A percentile compares a stretch with the other conserved stretches of the same genome.
phyloP scores from a whole-genome alignment of 768 basidiomycete genomes.

The Xerocomellus intermedius region DNA sequence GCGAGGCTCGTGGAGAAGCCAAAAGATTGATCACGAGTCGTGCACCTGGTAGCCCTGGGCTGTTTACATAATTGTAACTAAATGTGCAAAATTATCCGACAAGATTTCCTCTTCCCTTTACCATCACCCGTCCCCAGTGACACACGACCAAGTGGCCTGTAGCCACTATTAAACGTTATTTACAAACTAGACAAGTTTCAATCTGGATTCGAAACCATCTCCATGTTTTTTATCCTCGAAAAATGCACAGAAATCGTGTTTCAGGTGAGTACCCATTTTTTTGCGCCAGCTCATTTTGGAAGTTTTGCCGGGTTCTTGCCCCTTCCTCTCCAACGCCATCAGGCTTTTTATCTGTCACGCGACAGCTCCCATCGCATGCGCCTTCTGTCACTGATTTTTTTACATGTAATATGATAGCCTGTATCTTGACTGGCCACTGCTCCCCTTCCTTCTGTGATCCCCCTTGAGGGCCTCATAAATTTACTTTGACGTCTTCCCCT shows the following conservation, averaged over 20 bases:
- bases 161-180: conserved; percentile 23
- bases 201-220: conserved; percentile 36
- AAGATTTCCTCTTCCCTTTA: conserved; percentile 22
- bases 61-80: conserved; percentile 36
- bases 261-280: conserved; percentile 28
- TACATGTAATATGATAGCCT: conserved; percentile 38
- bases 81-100: conserved; percentile 16
- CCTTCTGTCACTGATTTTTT: conserved; percentile 34
- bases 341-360: conserved; percentile 36
- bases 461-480: conserved; percentile 26
- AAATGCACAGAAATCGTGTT: conserved; percentile 40
- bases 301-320: conserved; percentile 17
- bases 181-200: conserved; percentile 25
- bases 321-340: conserved; percentile 23
- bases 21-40: not conserved
- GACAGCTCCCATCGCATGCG: conserved; percentile 33
- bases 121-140: conserved; percentile 35
- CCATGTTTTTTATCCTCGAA: conserved; percentile 36
- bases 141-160: conserved; percentile 28
- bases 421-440: conserved; percentile 6
- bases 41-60: conserved; percentile 1
- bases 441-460: conserved; percentile 24
- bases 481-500: conserved; percentile 23
- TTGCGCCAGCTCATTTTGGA: conserved; percentile 25
- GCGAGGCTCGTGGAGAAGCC: not conserved